Base-by-base conservation (phyloP, 2,329 filamentous ascomycete species). In the Pyrenophora tritici-repentis region DNA sequence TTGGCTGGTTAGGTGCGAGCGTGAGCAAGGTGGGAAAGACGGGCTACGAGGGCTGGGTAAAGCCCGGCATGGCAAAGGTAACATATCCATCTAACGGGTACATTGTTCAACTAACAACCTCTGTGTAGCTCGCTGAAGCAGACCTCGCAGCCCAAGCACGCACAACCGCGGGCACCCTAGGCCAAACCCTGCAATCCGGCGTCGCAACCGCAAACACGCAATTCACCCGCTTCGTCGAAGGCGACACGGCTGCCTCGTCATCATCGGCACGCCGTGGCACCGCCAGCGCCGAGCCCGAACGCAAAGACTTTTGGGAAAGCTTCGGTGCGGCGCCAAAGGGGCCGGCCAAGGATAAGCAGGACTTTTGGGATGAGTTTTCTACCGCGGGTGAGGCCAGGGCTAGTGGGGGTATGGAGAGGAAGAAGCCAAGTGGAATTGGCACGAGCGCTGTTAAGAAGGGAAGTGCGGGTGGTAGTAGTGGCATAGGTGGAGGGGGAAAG, bases 1-100 rank as follows among this genome's bases (percentile, higher is more conserved):
- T 97, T 66, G 93, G 93, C 7, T 97, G 94, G 91, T 91, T 97
- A 68, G 84, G 91, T 14, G 88, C 85, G 29, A 91, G 90, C 10
- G 91, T 97, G 35, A 86, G 86, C 20, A 96, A 94, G 80, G 89
- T 90, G 59, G 94, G 92, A 32, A 95, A 96, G 79, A 90, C 85
- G 13, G 88, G 97, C 18, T 96, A 97, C 72, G 88, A 94, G 61
- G 85, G 88, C 29, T 97, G 91, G 76, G 90, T 99, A 46, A 91
- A 96, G 75, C 94, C 94, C 8, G 94, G 91, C 22, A 91, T 94
- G 55, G 89, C 90, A 69, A 89, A 91, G 84, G 89, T 91, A 80
- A n/a, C 47, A 16, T 9, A 6, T 6, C 5, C 2, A 24, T 24
- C 22, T 7, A 24, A 7, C 8, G 5, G 3, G 3, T 20, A 20